These are phyloP conservation scores for Trapa incisa DNA, from an alignment of 345 rosid genomes.

Conservation along the genomic window DNA sequence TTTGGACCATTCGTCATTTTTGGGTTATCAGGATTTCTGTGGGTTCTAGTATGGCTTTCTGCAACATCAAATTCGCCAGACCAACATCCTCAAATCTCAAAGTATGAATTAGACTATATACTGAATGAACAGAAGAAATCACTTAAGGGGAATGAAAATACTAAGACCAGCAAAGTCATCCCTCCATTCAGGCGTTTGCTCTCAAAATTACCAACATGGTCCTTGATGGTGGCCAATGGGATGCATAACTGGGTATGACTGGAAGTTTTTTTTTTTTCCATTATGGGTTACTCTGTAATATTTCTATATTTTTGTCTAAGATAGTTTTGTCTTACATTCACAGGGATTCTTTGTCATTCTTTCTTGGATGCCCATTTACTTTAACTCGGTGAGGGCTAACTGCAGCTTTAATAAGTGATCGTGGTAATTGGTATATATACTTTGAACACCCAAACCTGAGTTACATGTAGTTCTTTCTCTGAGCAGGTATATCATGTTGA, in stretches of 20 bases:
- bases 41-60: slow-evolving; percentile 89
- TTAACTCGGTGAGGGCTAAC: slow-evolving; percentile 54
- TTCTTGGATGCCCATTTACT: slow-evolving; percentile 98
- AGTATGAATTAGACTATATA: slow-evolving; percentile 66
- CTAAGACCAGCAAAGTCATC: slow-evolving; percentile 29
- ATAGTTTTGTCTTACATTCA: slow-evolving; percentile 9
- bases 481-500: slow-evolving; percentile 76
- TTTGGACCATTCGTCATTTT: slow-evolving; percentile 91
- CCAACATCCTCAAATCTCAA: slow-evolving; percentile 69
- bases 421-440: neutral
- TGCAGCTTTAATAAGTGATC: neutral
- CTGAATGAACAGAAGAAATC: slow-evolving; percentile 30
- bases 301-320: neutral
- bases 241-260: slow-evolving; percentile 89
- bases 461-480: neutral
- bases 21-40: slow-evolving; percentile 82
- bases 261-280: neutral
- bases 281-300: neutral
- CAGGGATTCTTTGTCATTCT: slow-evolving; percentile 98
- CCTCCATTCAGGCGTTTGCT: slow-evolving; percentile 85
- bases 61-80: slow-evolving; percentile 72
- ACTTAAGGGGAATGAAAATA: slow-evolving; percentile 21
- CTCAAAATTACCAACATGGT: slow-evolving; percentile 88
- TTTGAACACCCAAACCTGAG: neutral
- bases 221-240: slow-evolving; percentile 80